Conservation (phyloP, 2,329 filamentous ascomycete species). For the Phyllosticta paracitricarpa region DNA sequence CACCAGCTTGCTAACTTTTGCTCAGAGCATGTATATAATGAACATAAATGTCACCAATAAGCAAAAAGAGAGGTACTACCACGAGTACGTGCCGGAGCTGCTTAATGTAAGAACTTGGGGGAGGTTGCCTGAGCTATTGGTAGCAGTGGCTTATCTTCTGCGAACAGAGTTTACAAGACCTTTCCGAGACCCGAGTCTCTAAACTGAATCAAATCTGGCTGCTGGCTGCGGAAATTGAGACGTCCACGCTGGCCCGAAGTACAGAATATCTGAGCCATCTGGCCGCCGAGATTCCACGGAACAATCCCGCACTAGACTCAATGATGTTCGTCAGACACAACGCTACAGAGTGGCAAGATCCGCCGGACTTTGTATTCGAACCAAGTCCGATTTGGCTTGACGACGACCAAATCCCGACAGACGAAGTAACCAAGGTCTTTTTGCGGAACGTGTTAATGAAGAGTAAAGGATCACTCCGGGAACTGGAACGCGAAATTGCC, state of each 20-base stretch:
- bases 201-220: conserved; percentile 83
- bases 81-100: conserved; percentile 90
- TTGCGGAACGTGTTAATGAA: conserved; percentile 85
- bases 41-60: conserved; percentile 95
- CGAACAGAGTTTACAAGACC: conserved; percentile 64
- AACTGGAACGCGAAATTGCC: conserved; percentile 73
- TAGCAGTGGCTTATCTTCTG: neutral
- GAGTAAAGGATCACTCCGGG: conserved; percentile 73
- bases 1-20: conserved; percentile 15
- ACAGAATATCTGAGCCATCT: conserved; percentile 63
- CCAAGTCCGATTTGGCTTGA: conserved; percentile 97
- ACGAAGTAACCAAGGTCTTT: conserved; percentile 81
- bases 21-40: conserved; percentile 84
- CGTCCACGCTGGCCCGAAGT: conserved; percentile 65
- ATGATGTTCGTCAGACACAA: conserved; percentile 99
- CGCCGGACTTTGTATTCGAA: conserved; percentile 76
- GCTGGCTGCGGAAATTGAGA: conserved; percentile 68
- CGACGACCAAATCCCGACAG: conserved; percentile 73
- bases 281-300: conserved; percentile 71
- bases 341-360: conserved; percentile 70
- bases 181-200: conserved; percentile 77
- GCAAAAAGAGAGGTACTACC: conserved; percentile 93
- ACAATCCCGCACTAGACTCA: conserved; percentile 80
- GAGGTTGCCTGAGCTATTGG: neutral
- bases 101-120: conserved; percentile 57